phyloP scores from a whole-genome alignment of 139 green algal species.

The Chlamydomonas schloesseri region DNA sequence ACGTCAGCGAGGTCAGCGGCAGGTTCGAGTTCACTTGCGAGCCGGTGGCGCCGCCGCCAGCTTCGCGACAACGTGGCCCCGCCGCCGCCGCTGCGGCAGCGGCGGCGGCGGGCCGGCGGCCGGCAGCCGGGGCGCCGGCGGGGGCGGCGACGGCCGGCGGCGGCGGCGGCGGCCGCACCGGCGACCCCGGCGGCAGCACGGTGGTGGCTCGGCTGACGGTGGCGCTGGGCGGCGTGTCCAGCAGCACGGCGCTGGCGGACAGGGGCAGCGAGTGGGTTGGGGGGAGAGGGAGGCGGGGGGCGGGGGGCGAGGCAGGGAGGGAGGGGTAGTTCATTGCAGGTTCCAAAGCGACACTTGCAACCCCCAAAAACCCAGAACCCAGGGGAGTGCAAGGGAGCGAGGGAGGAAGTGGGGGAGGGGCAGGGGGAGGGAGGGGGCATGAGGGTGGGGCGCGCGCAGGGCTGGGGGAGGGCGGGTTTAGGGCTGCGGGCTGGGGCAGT shows the following conservation, averaged over 20 bases:
- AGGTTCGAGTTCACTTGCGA: conserved; percentile 46
- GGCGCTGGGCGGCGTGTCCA: conserved; percentile 39
- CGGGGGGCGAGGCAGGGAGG: background rate
- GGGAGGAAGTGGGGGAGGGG: too few relatives aligned
- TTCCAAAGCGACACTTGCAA: too few relatives aligned
- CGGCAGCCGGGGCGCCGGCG: background rate
- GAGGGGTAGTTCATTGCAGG: background rate
- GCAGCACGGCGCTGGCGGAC: conserved; percentile 29
- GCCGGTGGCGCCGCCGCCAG: background rate
- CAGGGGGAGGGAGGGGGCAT: too few relatives aligned
- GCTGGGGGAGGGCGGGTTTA: too few relatives aligned
- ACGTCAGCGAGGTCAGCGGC: conserved; percentile 78
- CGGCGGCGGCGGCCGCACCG: background rate
- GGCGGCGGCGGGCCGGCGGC: background rate
- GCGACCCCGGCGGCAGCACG: background rate
- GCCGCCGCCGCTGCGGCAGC: background rate
- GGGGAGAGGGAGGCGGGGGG: background rate
- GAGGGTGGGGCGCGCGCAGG: too few relatives aligned
- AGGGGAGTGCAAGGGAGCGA: too few relatives aligned
- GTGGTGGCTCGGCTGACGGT: conserved; percentile 30
- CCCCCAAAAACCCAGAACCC: too few relatives aligned
- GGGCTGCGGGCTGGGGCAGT: too few relatives aligned
- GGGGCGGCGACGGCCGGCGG: background rate
- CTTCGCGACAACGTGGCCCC: too few relatives aligned
- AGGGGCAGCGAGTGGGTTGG: conserved; percentile 26